These are phyloP conservation scores for Aureobasidium mangrovei DNA, from an alignment of 2,329 filamentous ascomycete species.

Conservation along the genomic window DNA sequence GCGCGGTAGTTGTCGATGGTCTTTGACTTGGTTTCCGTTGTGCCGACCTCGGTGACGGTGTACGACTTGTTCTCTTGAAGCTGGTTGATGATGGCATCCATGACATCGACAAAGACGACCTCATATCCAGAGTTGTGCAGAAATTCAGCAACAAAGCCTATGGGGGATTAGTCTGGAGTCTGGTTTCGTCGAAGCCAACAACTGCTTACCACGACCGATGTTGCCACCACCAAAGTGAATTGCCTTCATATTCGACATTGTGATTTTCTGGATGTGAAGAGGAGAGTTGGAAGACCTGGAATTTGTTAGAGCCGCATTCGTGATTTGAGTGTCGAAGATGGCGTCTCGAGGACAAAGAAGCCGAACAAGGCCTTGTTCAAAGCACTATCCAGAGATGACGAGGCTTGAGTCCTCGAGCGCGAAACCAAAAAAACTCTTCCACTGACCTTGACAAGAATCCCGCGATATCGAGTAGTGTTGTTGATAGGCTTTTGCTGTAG, in stretches of 20 bases:
- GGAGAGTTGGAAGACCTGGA: neutral
- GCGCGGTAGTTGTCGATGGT: constrained; percentile 92
- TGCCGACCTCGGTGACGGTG: constrained; percentile 85
- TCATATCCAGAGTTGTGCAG: constrained; percentile 92
- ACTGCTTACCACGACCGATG: constrained; percentile 39
- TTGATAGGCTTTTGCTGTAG: neutral
- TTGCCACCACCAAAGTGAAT: constrained; percentile 47
- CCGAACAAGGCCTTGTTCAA: neutral
- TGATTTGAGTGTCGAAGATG: neutral
- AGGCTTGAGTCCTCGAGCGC: neutral
- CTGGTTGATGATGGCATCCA: constrained; percentile 69
- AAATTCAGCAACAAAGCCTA: constrained; percentile 79
- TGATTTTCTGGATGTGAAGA: neutral
- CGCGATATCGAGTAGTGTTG: neutral
- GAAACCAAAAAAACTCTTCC: neutral
- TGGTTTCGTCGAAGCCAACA: neutral
- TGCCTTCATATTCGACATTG: constrained; percentile 36
- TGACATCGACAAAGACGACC: constrained; percentile 92
- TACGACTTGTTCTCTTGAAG: constrained; percentile 72
- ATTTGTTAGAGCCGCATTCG: neutral
- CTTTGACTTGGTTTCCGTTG: constrained; percentile 70
- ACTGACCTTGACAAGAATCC: neutral
- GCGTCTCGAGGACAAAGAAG: constrained; percentile 8
- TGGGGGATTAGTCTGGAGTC: neutral
- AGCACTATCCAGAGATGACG: neutral